Evolutionary conservation across 441 rosid species (phyloP), one percentile per base, ranked within the genome.

Genomic region (Populus hybrid): DNA sequence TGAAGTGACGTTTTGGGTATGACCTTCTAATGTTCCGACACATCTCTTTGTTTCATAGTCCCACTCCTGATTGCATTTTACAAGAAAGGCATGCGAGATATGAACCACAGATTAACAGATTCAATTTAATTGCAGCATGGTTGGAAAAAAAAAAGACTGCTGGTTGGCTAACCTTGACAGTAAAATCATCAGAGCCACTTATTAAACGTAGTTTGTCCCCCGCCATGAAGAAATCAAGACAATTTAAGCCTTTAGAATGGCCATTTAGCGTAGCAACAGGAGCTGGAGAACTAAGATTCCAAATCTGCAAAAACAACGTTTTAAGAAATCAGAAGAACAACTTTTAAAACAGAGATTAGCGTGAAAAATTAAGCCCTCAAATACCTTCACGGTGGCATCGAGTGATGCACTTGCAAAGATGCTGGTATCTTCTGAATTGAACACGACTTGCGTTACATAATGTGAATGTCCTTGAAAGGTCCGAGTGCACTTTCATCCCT

Each of bases 381-480:
- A 50, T 50, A 28, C 30, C 30, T 28, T 28, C 30, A 28, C 30
- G 30, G 30, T 28, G 30, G 30, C 30, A 28, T 28, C 30, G 30
- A 28, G 30, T 28, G 30, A 28, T 28, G 30, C 30, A 28, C 30
- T 28, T 28, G 30, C 30, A 82, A 94, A 93, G 30, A 87, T 26
- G 28, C 28, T 26, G 28, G 28, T 26, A 26, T 26, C 28, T 26
- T 28, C 30, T 28, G 30, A 2, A 28, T 28, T 28, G 30, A 28
- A 28, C 30, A 28, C 30, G 30, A 28, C 30, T 28, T 28, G 30
- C 30, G 92, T 94, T 46, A 93, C 99, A 87, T 93, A 92, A 86
- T 93, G 94, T 20, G 94, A 89, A 78, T 94, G 99, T 10, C 93
- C 99, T 80, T 93, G 92, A 79, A 92, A 94, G 70, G 86, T 87